Base-by-base conservation (phyloP, 2,329 filamentous ascomycete genomes). In the Coniochaeta sp. region DNA sequence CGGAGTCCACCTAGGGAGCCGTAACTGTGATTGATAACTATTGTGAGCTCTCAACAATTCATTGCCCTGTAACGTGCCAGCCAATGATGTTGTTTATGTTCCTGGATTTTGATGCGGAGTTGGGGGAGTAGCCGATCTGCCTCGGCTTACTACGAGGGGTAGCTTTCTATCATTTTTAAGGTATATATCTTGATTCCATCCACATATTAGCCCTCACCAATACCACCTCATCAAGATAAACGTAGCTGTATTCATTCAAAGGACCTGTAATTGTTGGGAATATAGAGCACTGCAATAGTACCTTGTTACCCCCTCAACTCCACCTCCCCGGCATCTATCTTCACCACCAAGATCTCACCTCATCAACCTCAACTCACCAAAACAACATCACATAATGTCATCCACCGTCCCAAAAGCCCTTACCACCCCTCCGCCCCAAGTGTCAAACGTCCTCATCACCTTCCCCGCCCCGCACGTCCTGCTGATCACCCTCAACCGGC, bases 401-500 rank as follows among this genome's bases (percentile, higher is more conserved):
- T 56, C 52, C 8, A 3, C 54, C 31, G 16, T 55, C 58, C 24
- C 62, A 62, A 55, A 54, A 50, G 38, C 36, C 28, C 50, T 63
- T 56, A 57, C 55, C 26, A 38, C 50, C 60, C 58, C 62, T 9
- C 64, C 66, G 1, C 64, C 64, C 1, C 47, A 54, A 22, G 63
- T 67, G 11, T 63, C 62, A n/a, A 63, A 68, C 69, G 52, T 68
- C 64, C 44, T 63, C 69, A 28, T 68, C 63, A 24, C 56, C 43
- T 85, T 82, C 64, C 85, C 85, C 0, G 67, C 68, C 0, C 77
- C 79, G 2, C 78, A 84, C 66, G 73, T 86, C 57, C 76, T 88
- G 9, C 79, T 87, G 52, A 78, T 86, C 33, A 86, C 83, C 1
- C 77, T 88, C 69, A 81, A 85, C 72, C 81, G 84, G 0, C 82